These are phyloP conservation scores for Phytophthora cryptogea DNA, from an alignment of 352 stramenopile species.

Conservation along the genomic window DNA sequence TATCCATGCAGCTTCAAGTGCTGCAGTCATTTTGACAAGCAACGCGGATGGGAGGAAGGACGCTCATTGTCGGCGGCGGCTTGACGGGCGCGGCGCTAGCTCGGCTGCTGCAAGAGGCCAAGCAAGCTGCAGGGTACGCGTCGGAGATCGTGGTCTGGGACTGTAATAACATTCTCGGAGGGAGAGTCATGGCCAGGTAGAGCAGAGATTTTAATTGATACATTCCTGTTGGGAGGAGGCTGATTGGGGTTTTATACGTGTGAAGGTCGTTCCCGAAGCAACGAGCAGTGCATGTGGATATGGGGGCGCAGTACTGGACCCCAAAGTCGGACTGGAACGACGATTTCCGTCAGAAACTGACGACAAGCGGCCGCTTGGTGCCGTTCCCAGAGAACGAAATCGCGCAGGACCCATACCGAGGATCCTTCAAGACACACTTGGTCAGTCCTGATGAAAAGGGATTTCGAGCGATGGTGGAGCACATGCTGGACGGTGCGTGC, in stretches of 20 bases:
- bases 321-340: constrained; percentile 52
- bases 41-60: constrained; percentile 35
- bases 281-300: constrained; percentile 57
- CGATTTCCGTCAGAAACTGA: constrained; percentile 47
- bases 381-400: constrained; percentile 57
- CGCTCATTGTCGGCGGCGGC: constrained; percentile 65
- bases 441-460: constrained; percentile 48
- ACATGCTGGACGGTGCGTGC: constrained; percentile 54
- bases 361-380: constrained; percentile 38
- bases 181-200: constrained; percentile 70
- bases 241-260: constrained; percentile 4
- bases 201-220: not conserved
- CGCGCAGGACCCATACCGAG: constrained; percentile 47
- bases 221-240: not conserved
- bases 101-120: constrained; percentile 54
- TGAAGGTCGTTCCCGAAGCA: constrained; percentile 61
- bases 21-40: constrained; percentile 10
- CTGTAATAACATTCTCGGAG: constrained; percentile 68
- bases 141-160: constrained; percentile 68
- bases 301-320: constrained; percentile 76
- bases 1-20: constrained; percentile 26
- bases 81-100: constrained; percentile 61
- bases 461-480: constrained; percentile 60
- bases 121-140: constrained; percentile 33
- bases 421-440: constrained; percentile 37